Evolutionary conservation across 352 stramenopile genomes (phyloP).

Genomic region (Globisporangium heterothallicum): DNA sequence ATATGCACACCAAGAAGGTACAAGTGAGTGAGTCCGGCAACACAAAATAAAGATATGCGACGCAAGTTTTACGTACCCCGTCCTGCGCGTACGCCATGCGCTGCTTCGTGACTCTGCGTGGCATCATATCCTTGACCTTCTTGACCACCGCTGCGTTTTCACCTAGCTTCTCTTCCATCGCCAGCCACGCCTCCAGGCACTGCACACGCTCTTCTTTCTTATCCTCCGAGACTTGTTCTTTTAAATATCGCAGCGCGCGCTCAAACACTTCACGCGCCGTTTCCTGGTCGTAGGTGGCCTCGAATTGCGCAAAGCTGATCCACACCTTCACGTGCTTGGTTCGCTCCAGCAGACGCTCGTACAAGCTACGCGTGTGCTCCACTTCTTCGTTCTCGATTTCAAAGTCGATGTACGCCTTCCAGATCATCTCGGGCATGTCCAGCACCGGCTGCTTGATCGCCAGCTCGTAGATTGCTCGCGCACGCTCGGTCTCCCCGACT

Average conservation of each 20-base stretch:
- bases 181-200: slow-evolving; percentile 96
- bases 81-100: slow-evolving; percentile 92
- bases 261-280: slow-evolving; percentile 87
- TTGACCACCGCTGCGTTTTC: slow-evolving; percentile 57
- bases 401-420: slow-evolving; percentile 99
- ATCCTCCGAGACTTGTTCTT: slow-evolving; percentile 62
- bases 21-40: slow-evolving; percentile 5
- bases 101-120: slow-evolving; percentile 95
- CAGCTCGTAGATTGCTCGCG: slow-evolving; percentile 95
- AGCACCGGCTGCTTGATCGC: slow-evolving; percentile 92
- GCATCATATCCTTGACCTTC: slow-evolving; percentile 91
- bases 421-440: slow-evolving; percentile 98
- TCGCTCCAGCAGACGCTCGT: slow-evolving; percentile 94
- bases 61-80: slow-evolving; percentile 43
- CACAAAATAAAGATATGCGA: slow-evolving; percentile 7
- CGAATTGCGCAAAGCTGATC: slow-evolving; percentile 90
- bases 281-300: slow-evolving; percentile 55
- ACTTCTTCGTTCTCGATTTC: slow-evolving; percentile 89
- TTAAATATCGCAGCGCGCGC: slow-evolving; percentile 89
- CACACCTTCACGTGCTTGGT: slow-evolving; percentile 98
- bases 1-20: slow-evolving; percentile 5
- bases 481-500: slow-evolving; percentile 92
- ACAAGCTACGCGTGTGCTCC: slow-evolving; percentile 90
- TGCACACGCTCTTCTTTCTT: slow-evolving; percentile 95
- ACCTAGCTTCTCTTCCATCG: slow-evolving; percentile 84